Evolutionary conservation across 1,139 yeast genomes (phyloP), one percentile per base, ranked within the genome.

Genomic region (Magnusiomyces suaveolens): DNA sequence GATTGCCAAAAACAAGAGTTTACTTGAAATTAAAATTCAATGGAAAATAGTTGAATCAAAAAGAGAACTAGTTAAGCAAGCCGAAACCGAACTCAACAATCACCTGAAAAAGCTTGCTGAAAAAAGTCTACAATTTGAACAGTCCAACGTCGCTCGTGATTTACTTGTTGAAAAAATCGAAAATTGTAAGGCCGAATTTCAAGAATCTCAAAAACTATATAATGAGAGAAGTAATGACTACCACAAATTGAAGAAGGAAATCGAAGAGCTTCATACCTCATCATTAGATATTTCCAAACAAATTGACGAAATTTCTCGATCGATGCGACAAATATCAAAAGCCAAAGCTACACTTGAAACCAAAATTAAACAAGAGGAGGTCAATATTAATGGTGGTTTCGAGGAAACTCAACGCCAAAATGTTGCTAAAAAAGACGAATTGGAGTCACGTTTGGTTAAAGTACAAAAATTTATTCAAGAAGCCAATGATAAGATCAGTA

Each of bases 1-100:
- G 71, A 71, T 56, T 77, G 80, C 23, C 76, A 77, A 16, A 25
- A 69, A 79, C 2, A 65, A 66, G 56, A 67, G 64, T 20, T 29
- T 23, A 14, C 25, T 16, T 62, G 65, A 18, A 49, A 70, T 32
- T 51, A 59, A 26, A 60, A 60, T 32, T 68, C 69, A 48, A 58
- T 61, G 44, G 66, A 69, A 24, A 71, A 67, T 23, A 65, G 67
- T 46, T 59, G 63, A 20, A 62, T 65, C 41, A 55, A 60, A 23
- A 60, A 46, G 53, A 50, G 3, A 4, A 10, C 49, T 20, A 18
- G n/a, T 56, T 2, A 50, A 52, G 24, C 43, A 53, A 10, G 52
- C 57, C n/a, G 47, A 54, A 2, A 23, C 54, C 14, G 46, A 52
- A 3, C 46, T 57, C 10, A 61, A 64, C 26, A 43, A n/a, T 6